Base-by-base conservation (phyloP, 2,329 filamentous ascomycete species). In the Trichoderma gracile region DNA sequence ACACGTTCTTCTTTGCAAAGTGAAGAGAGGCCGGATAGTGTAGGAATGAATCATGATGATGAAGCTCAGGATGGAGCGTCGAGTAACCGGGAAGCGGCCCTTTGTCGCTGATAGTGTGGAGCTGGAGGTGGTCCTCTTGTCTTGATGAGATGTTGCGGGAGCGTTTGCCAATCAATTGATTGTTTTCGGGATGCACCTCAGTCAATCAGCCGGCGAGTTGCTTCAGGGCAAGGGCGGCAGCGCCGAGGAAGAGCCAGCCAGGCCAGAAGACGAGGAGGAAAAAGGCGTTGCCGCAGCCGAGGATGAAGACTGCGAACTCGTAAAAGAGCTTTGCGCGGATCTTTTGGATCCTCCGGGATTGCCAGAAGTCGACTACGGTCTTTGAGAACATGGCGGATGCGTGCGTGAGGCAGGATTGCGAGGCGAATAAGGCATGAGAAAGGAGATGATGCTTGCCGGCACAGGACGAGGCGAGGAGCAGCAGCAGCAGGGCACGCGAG, bases 1-100 rank as follows among this genome's bases (percentile, higher is more conserved):
- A 99, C 77, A 87, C 91, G 0, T 97, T 97, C 76, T 99, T 99
- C 82, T 94, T 93, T 75, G 84, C 85, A 33, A 73, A 74, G 50
- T 78, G 75, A 62, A 15, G 77, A 47, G 61, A 54, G 57, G n/a
- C 14, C 33, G 84, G 85, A 33, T 73, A 74, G 50, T 78, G 75
- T 53, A 27, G 77, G 45, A 60, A 54, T 21, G 47, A 55, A 66
- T 23, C 8, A 14, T 19, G 15, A 17, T 12, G 17, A 17, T 53
- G 57, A 3, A 52, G 23, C 40, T 33, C 40, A n/a, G 12, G 30
- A 49, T 19, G 9, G 45, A 45, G 19, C 9, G 8, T 38, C 21
- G 57, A 33, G 38, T 38, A 25, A 12, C 14, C 47, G 5, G 30
- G 14, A 40, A 30, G 23, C 33, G 9, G 46, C 47, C 47, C n/a